Percentiles rank a stretch among this genome's conserved stretches.
Conservation (phyloP, 1,139 yeast species). For the Suhomyces panamericanus region DNA sequence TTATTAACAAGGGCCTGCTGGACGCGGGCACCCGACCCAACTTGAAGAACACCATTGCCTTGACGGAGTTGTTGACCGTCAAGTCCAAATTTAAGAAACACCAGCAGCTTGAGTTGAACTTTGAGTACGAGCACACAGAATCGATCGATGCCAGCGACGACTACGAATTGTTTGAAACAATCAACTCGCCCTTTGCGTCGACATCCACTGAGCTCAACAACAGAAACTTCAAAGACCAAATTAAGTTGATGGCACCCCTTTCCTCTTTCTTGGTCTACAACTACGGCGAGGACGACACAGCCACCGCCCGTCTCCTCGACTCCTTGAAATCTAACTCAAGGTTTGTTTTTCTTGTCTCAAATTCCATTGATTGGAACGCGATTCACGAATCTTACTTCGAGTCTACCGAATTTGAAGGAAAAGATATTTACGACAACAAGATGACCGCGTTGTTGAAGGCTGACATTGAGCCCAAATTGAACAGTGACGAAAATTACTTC, state of each 20-base stretch:
- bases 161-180: constrained; percentile 18
- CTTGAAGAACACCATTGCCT: constrained; percentile 24
- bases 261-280: constrained; percentile 38
- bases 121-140: constrained; percentile 3
- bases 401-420: constrained; percentile 3
- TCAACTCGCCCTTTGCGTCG: constrained; percentile 5
- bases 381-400: constrained; percentile 7
- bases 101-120: constrained; percentile 5
- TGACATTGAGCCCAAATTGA: not conserved
- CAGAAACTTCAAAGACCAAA: constrained; percentile 34
- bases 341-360: constrained; percentile 14
- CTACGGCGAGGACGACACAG: constrained; percentile 20
- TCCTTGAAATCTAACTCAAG: constrained; percentile 13
- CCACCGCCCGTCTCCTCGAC: constrained; percentile 15
- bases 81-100: not conserved
- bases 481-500: not conserved
- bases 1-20: constrained; percentile 13
- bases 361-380: constrained; percentile 12
- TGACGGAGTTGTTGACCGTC: constrained; percentile 23
- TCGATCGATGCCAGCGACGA: constrained; percentile 9
- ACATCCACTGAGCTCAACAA: constrained; percentile 25
- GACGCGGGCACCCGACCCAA: constrained; percentile 9
- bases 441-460: constrained; percentile 5
- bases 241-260: constrained; percentile 34
- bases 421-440: constrained; percentile 6